These are phyloP conservation scores for Pisolithus marmoratus DNA, from an alignment of 768 basidiomycete genomes.

Conservation along the genomic window DNA sequence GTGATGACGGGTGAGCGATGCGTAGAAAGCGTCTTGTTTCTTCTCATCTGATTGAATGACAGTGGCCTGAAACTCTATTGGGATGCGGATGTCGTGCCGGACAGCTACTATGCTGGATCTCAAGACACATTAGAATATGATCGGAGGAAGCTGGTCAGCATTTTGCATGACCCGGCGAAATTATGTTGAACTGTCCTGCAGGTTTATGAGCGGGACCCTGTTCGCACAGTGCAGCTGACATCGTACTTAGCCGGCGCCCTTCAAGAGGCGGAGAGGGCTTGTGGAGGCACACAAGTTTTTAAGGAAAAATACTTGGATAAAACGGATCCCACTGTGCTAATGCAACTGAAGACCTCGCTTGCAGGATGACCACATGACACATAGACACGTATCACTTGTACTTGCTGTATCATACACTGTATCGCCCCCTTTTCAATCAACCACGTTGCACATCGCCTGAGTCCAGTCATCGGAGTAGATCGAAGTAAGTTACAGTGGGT, in stretches of 20 bases:
- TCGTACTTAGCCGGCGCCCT: slow-evolving; percentile 52
- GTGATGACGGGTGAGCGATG: slow-evolving; percentile 30
- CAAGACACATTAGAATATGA: slow-evolving; percentile 70
- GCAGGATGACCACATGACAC: slow-evolving; percentile 2
- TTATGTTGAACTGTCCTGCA: slow-evolving; percentile 27
- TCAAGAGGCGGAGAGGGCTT: slow-evolving; percentile 55
- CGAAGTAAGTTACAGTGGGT: no score
- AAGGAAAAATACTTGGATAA: slow-evolving; percentile 54
- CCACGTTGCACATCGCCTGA: no score
- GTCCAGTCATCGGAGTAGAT: no score
- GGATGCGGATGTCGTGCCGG: slow-evolving; percentile 60
- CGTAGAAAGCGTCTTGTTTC: not conserved
- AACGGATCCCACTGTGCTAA: slow-evolving; percentile 68
- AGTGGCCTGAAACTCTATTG: slow-evolving; percentile 55
- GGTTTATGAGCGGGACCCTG: slow-evolving; percentile 67
- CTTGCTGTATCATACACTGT: not conserved
- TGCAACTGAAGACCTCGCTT: slow-evolving; percentile 59
- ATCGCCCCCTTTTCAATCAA: not conserved
- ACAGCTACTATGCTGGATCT: slow-evolving; percentile 53
- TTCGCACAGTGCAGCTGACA: slow-evolving; percentile 62
- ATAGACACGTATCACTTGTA: not conserved
- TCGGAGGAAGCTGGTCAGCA: slow-evolving; percentile 65
- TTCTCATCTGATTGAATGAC: not conserved
- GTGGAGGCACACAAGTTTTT: slow-evolving; percentile 56
- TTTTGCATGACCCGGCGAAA: not conserved